Evolutionary conservation across 768 basidiomycete species (phyloP).

Genomic region (Trametes elegans): DNA sequence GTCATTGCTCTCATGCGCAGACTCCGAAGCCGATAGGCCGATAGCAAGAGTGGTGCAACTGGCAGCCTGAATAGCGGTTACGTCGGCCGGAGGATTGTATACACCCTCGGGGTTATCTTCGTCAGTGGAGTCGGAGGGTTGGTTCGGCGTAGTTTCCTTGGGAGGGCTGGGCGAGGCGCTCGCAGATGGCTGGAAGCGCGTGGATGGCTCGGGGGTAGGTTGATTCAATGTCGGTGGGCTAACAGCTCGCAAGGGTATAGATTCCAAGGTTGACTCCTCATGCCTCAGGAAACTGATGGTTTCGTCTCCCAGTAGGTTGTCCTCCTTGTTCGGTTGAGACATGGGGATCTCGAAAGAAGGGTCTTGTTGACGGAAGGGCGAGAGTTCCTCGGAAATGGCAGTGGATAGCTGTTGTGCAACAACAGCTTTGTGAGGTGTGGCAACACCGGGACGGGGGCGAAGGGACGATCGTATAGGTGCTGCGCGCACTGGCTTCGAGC

Average conservation of each 20-base stretch:
- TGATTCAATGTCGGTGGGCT: constrained; percentile 40
- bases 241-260: constrained; percentile 10
- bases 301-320: constrained; percentile 18
- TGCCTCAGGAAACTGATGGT: constrained; percentile 7
- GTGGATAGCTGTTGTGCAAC: constrained; percentile 18
- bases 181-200: background rate
- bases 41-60: background rate
- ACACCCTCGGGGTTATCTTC: too few relatives aligned
- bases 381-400: constrained; percentile 20
- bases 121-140: background rate
- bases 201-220: constrained; percentile 38
- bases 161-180: constrained; percentile 1
- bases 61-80: background rate
- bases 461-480: constrained; percentile 18
- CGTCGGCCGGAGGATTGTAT: background rate
- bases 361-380: constrained; percentile 19
- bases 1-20: background rate
- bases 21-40: background rate
- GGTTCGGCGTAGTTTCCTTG: background rate
- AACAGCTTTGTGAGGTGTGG: constrained; percentile 19
- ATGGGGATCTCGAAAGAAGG: constrained; percentile 26
- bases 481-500: constrained; percentile 15
- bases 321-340: constrained; percentile 1
- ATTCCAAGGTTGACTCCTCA: constrained; percentile 8
- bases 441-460: constrained; percentile 20